phyloP scores from a whole-genome alignment of 1,284 basidiomycete genomes.

The Coniferiporia sulphurascens region DNA sequence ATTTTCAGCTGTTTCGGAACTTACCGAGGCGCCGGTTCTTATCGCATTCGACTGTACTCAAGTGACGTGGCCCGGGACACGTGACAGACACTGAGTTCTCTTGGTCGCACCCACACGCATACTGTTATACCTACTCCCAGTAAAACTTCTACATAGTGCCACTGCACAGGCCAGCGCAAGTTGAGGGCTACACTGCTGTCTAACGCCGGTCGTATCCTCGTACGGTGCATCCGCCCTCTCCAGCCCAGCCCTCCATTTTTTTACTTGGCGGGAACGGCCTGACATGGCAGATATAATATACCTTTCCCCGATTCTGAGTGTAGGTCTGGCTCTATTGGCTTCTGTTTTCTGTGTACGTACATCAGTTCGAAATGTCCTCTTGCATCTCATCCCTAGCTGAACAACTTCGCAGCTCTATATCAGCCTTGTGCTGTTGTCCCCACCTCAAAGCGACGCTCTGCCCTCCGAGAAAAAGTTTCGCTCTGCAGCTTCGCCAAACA shows the following conservation, averaged over 20 bases:
- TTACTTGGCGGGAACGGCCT: neutral
- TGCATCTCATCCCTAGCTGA: neutral
- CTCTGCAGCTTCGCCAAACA: conserved; percentile 44
- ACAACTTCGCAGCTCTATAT: conserved; percentile 47
- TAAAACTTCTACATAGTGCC: too few species aligned
- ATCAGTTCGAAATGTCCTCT: neutral
- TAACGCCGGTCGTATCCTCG: conserved; percentile 6
- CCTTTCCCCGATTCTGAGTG: neutral
- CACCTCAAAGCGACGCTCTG: conserved; percentile 54
- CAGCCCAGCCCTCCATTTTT: neutral
- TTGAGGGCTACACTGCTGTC: too few species aligned
- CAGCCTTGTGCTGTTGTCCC: conserved; percentile 62
- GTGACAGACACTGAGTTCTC: too few species aligned
- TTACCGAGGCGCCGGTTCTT: too few species aligned
- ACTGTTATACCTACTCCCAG: too few species aligned
- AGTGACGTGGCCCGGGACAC: too few species aligned
- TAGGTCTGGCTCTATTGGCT: neutral
- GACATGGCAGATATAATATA: neutral
- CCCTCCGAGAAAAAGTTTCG: conserved; percentile 65
- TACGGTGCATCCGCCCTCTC: neutral
- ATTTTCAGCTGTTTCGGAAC: too few species aligned
- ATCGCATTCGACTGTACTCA: too few species aligned
- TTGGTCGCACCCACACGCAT: too few species aligned
- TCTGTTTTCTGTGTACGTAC: conserved; percentile 1
- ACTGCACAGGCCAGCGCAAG: too few species aligned